A percentile compares a stretch with the other conserved stretches of the same genome.
phyloP scores from a whole-genome alignment of 345 rosid genomes.

The Dimocarpus longan region DNA sequence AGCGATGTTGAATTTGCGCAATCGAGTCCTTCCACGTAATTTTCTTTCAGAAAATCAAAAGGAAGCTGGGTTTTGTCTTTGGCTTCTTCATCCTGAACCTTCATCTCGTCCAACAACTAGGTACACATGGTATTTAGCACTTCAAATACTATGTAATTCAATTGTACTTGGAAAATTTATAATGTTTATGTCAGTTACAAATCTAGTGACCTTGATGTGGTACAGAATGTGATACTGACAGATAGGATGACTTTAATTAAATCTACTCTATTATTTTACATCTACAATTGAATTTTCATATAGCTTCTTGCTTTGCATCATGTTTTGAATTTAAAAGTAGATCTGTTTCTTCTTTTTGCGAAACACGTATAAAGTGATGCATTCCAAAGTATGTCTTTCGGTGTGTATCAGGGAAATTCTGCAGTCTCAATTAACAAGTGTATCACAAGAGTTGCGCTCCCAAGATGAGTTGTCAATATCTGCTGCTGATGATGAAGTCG shows the following conservation, averaged over 20 bases:
- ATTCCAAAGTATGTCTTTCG: conserved; percentile 18
- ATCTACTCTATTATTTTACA: not conserved
- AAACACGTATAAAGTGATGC: conserved; percentile 1
- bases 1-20: conserved; percentile 60
- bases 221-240: not conserved
- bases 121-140: conserved; percentile 32
- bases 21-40: conserved; percentile 60
- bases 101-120: conserved; percentile 74
- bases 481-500: conserved; percentile 46
- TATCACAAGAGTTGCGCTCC: conserved; percentile 28
- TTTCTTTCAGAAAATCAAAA: conserved; percentile 61
- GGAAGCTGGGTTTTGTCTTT: conserved; percentile 85
- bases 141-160: not conserved
- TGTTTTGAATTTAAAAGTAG: conserved; percentile 15
- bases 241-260: not conserved
- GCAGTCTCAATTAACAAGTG: conserved; percentile 62
- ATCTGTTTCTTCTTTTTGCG: not conserved
- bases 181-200: not conserved
- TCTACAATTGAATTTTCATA: not conserved
- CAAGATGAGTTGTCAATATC: conserved; percentile 36
- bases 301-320: conserved; percentile 7
- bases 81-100: conserved; percentile 84
- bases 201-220: not conserved
- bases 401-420: conserved; percentile 70
- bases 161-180: not conserved